Conservation (phyloP, 2,329 filamentous ascomycete genomes). For the Arachnomyces sp. region DNA sequence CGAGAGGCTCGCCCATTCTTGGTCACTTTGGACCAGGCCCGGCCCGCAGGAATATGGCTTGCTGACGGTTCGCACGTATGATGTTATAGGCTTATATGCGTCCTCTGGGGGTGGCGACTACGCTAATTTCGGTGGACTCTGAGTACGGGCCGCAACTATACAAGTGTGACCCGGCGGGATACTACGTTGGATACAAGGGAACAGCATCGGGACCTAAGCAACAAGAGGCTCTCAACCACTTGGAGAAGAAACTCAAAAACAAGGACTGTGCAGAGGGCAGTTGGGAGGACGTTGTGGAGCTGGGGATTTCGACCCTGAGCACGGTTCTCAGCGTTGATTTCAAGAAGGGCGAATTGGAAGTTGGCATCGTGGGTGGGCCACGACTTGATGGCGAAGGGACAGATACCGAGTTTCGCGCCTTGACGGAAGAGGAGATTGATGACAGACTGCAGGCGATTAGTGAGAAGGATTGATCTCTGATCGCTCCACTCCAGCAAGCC, state of each 20-base stretch:
- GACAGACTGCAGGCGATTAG: conserved; percentile 96
- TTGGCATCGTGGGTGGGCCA: conserved; percentile 91
- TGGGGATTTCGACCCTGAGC: conserved; percentile 91
- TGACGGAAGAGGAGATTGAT: conserved; percentile 97
- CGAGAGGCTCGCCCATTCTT: not conserved
- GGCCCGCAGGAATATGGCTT: conserved; percentile 1
- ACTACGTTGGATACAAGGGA: conserved; percentile 97
- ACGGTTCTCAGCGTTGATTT: conserved; percentile 97
- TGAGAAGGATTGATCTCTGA: conserved; percentile 75
- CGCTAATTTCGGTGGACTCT: conserved; percentile 85
- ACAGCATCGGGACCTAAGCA: conserved; percentile 96
- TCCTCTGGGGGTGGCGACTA: conserved; percentile 90
- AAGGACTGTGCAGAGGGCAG: conserved; percentile 86
- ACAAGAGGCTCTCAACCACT: conserved; percentile 94
- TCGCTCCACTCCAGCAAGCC: no score
- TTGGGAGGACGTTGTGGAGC: conserved; percentile 97
- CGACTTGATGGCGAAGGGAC: conserved; percentile 72
- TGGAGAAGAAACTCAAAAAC: conserved; percentile 99
- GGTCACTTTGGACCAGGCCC: not conserved
- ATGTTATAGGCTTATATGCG: conserved; percentile 83
- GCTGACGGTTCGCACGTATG: conserved; percentile 5
- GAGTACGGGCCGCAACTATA: conserved; percentile 91
- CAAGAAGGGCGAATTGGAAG: conserved; percentile 98
- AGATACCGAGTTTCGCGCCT: conserved; percentile 69
- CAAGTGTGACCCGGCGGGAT: conserved; percentile 97